Evolutionary conservation across 352 stramenopile genomes (phyloP).

Genomic region (Phytopythium boreale): DNA sequence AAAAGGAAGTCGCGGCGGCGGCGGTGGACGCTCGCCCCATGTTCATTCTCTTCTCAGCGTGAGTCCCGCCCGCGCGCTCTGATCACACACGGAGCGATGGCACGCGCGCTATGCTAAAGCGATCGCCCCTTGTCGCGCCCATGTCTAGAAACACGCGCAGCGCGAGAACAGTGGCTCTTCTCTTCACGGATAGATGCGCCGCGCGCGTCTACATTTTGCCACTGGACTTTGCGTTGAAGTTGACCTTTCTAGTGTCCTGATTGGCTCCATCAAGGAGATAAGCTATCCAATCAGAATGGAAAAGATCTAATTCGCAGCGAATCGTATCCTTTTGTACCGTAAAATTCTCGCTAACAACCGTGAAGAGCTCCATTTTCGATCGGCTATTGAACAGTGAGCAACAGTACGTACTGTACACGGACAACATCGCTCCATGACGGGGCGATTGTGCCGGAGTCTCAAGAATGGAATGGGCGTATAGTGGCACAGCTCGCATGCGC

Average conservation of each 20-base stretch:
- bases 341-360: not conserved
- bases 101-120: too few relatives aligned
- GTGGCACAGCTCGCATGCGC: not conserved
- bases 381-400: too few relatives aligned
- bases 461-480: not conserved
- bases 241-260: not conserved
- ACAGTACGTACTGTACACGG: too few relatives aligned
- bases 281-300: not conserved
- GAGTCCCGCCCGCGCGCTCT: not conserved
- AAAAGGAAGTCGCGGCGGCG: too few relatives aligned
- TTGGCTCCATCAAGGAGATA: not conserved
- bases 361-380: too few relatives aligned
- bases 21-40: too few relatives aligned
- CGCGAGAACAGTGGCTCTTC: not conserved
- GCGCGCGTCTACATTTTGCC: not conserved
- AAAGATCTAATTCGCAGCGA: not conserved
- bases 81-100: not conserved
- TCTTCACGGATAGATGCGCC: not conserved
- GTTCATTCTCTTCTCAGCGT: not conserved
- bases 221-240: not conserved
- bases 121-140: too few relatives aligned
- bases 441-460: not conserved
- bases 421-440: not conserved
- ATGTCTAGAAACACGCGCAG: not conserved
- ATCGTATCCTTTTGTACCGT: not conserved